Evolutionary conservation across 768 basidiomycete genomes (phyloP).

Genomic region (Infundibulicybe gibba): DNA sequence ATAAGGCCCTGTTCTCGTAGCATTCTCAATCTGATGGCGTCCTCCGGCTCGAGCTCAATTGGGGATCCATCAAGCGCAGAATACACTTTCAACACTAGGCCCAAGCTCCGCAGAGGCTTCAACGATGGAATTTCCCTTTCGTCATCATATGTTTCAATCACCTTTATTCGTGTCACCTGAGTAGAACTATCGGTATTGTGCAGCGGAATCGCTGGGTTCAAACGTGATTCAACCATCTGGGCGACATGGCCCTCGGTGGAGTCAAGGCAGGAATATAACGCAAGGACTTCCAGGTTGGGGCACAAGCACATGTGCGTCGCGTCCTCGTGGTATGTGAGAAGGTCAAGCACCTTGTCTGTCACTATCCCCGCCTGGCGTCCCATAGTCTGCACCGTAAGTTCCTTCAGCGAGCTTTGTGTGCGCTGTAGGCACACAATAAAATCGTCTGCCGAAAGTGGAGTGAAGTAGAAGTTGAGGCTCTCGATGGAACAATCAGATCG

Average conservation of each 20-base stretch:
- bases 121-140: conserved; percentile 8
- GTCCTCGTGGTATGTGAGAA: conserved; percentile 9
- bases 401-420: conserved; percentile 14
- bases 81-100: conserved; percentile 15
- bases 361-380: neutral
- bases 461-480: conserved; percentile 16
- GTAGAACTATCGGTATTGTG: neutral
- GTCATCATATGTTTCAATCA: conserved; percentile 12
- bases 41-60: conserved; percentile 9
- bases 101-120: conserved; percentile 9
- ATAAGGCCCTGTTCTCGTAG: conserved; percentile 12
- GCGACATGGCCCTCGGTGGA: conserved; percentile 12
- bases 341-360: conserved; percentile 13
- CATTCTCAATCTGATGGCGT: conserved; percentile 6
- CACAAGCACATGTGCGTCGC: conserved; percentile 10
- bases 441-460: conserved; percentile 10
- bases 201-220: neutral
- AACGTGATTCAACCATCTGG: conserved; percentile 14
- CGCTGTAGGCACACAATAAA: conserved; percentile 14
- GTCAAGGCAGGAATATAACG: conserved; percentile 15
- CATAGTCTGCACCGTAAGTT: conserved; percentile 13
- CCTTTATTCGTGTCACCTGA: conserved; percentile 4
- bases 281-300: conserved; percentile 14
- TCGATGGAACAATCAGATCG: conserved; percentile 16
- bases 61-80: conserved; percentile 4